Evolutionary conservation across 2,329 filamentous ascomycete species (phyloP).

Genomic region (Xylariaceae sp.): DNA sequence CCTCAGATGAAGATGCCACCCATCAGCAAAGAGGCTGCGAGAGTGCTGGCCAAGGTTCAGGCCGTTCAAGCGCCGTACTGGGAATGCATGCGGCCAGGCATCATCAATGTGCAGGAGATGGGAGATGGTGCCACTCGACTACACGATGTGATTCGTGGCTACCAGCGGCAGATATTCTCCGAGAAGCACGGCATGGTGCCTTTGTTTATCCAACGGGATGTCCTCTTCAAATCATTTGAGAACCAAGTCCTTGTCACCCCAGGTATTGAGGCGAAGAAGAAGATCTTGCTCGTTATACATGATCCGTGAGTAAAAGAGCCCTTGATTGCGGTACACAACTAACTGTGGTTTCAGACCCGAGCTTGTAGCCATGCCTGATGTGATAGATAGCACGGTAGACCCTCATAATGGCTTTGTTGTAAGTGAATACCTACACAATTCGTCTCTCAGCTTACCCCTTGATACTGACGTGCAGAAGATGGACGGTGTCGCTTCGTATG

Average conservation of each 20-base stretch:
- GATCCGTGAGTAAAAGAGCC: slow-evolving; percentile 62
- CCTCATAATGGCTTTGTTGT: slow-evolving; percentile 87
- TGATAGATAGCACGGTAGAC: slow-evolving; percentile 68
- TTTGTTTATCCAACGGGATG: slow-evolving; percentile 72
- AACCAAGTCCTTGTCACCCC: slow-evolving; percentile 82
- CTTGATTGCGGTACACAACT: slow-evolving; percentile 1
- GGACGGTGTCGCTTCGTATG: slow-evolving; percentile 75
- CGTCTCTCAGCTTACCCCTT: background rate
- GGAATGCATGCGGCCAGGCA: slow-evolving; percentile 76
- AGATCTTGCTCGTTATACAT: slow-evolving; percentile 81
- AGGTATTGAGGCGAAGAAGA: slow-evolving; percentile 60
- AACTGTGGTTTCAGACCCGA: slow-evolving; percentile 52
- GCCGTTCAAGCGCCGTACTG: slow-evolving; percentile 68
- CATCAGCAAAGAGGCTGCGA: slow-evolving; percentile 53
- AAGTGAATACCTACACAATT: too few relatives aligned
- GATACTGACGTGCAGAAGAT: slow-evolving; percentile 48
- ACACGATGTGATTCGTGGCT: slow-evolving; percentile 74
- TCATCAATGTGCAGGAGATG: slow-evolving; percentile 51
- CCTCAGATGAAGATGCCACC: slow-evolving; percentile 53
- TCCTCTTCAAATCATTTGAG: slow-evolving; percentile 71
- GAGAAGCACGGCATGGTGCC: slow-evolving; percentile 74
- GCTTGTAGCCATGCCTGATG: slow-evolving; percentile 62
- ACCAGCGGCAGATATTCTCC: slow-evolving; percentile 68
- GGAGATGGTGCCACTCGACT: slow-evolving; percentile 57
- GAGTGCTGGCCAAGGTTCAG: slow-evolving; percentile 55